Evolutionary conservation across 2,329 filamentous ascomycete species (phyloP), one percentile per base, ranked within the genome.

Genomic region (Monilinia polystroma): DNA sequence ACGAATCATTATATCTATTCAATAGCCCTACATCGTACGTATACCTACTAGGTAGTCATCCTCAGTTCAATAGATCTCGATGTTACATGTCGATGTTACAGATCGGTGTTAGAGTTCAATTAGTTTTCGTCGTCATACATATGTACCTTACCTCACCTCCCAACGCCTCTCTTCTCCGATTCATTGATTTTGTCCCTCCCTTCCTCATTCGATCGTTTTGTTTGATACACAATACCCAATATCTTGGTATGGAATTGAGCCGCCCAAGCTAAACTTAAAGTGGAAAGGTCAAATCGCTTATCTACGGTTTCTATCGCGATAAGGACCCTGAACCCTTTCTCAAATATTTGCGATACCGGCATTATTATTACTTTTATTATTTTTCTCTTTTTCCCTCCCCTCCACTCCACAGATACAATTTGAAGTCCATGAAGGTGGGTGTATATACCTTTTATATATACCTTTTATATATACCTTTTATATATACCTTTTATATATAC

Each of bases 241-340:
- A n/a, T 47, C 45, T 23, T 49, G 45, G 45, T 49, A 51, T 60
- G 29, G 45, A 62, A 38, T 20, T 51, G 45, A 14, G 6, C 45
- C 58, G 58, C n/a, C 23, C 16, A 41, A 4, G 45, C 45, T 62
- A 62, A 62, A 20, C 58, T 10, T 26, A 26, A 14, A 51, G 51
- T 3, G 58, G 58, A 4, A 62, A 51, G 45, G 45, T 20, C n/a
- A 7, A 12, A 20, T 62, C 58, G 58, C 58, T 62, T 62, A 62
- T 62, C 58, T 62, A 12, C 58, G 58, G 45, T 32, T 62, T 62
- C 29, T 62, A 51, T 62, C 58, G 58, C 47, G 58, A 62, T 62
- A 62, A 62, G 32, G 14, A 32, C 23, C 45, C 41, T 51, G 38
- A 12, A n/a, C 18, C 20, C 26, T 60, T 60, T 20, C 12, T 60